Percentiles rank a stretch among this genome's conserved stretches.
These are phyloP conservation scores for Apiotrichum brassicae DNA, from an alignment of 1,284 basidiomycete species.

Conservation along the genomic window DNA sequence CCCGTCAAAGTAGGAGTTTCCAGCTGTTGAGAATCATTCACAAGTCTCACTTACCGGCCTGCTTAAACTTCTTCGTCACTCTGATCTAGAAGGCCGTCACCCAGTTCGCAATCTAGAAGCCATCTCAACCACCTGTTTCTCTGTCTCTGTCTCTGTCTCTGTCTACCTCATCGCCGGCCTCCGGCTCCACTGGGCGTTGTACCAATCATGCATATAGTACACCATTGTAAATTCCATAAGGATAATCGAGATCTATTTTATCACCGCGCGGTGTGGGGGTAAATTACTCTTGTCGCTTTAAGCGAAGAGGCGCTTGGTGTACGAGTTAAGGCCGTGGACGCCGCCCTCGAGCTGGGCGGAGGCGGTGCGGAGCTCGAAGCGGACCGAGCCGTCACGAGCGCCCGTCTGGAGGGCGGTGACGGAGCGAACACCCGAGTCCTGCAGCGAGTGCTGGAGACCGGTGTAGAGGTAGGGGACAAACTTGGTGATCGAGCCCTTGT, in stretches of 20 bases:
- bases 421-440: constrained; percentile 79
- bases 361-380: constrained; percentile 92
- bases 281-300: constrained; percentile 19
- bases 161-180: neutral
- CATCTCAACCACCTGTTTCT: neutral
- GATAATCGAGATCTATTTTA: neutral
- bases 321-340: constrained; percentile 79
- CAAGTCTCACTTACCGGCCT: neutral
- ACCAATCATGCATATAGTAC: constrained; percentile 17
- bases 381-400: constrained; percentile 61
- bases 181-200: constrained; percentile 4
- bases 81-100: too few species aligned
- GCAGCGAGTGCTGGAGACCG: constrained; percentile 91
- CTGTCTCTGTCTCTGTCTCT: neutral
- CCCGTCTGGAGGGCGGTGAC: constrained; percentile 55
- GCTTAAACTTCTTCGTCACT: too few species aligned
- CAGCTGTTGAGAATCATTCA: neutral
- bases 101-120: too few species aligned
- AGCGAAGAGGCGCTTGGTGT: constrained; percentile 60
- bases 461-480: constrained; percentile 89
- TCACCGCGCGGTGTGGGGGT: neutral
- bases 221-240: constrained; percentile 1
- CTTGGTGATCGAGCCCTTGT: constrained; percentile 88
- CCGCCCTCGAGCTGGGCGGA: constrained; percentile 95
- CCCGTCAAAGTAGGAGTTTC: constrained; percentile 13